Evolutionary conservation across 73 alveolate genomes (phyloP), one percentile per base, ranked within the genome.

Genomic region (Breviolum minutum): DNA sequence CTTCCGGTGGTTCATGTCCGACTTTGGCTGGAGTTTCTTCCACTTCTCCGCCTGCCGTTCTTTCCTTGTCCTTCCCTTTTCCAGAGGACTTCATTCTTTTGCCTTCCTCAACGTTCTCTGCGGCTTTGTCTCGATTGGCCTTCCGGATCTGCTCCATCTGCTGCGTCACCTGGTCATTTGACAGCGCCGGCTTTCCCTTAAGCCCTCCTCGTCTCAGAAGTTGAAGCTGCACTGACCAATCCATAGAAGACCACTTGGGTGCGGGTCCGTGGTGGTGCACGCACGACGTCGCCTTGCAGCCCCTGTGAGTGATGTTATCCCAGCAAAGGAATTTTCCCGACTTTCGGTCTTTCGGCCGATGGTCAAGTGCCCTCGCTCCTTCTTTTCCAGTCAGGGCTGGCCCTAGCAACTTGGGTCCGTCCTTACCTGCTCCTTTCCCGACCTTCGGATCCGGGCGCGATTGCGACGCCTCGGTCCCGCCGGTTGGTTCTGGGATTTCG

Each of bases 391-490:
- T 84, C 26, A 84, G 76, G 20, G 73, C 54, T 4, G 68, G 68
- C 5, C 93, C 93, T 8, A 84, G 5, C 24, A 84, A 20, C 20
- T 54, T 24, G 6, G 11, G 9, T 4, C 62, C 62, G 8, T 70
- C 40, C 13, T 26, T 8, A n/a, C 16, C 91, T 19, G 10, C 24
- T 13, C 17, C 63, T 19, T 76, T 76, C 73, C 91, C 91, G 29
- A 32, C 60, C 29, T 84, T 84, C 26, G 93, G 76, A 11, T 76
- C 93, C 93, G 93, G 93, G 93, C 61, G 76, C 93, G 93, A 60
- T 48, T 40, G 77, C 76, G 77, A 22, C 93, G 76, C 76, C 93
- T 61, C 54, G 60, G 73, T 29, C 16, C 76, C 93, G 62, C 62
- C 64, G n/a, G n/a, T n/a, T n/a, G n/a, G n/a, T n/a, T n/a, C n/a